Conservation (phyloP, 2,329 filamentous ascomycete genomes). For the Nakataea oryzae region DNA sequence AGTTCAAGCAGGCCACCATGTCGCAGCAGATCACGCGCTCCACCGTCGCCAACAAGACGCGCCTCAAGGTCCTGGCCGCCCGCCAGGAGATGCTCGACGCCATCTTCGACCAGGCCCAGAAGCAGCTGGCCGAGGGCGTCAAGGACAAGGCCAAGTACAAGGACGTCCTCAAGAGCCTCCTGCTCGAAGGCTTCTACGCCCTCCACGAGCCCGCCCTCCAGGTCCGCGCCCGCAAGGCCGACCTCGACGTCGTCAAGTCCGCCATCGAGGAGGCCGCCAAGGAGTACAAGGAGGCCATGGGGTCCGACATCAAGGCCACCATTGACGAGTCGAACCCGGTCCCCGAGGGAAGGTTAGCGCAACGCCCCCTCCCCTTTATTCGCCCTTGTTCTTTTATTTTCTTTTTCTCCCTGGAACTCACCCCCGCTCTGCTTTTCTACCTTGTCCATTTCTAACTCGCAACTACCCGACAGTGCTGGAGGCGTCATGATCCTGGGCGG, state of each 20-base stretch:
- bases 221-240: slow-evolving; percentile 69
- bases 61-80: slow-evolving; percentile 76
- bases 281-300: slow-evolving; percentile 74
- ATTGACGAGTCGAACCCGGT: slow-evolving; percentile 73
- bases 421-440: neutral
- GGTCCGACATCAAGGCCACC: slow-evolving; percentile 56
- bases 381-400: neutral
- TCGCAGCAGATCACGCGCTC: slow-evolving; percentile 97
- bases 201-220: slow-evolving; percentile 70
- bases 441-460: slow-evolving; percentile 7
- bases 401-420: no score
- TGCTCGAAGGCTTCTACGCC: slow-evolving; percentile 85
- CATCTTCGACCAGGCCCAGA: slow-evolving; percentile 73
- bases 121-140: slow-evolving; percentile 55
- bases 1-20: slow-evolving; percentile 98
- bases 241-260: slow-evolving; percentile 65
- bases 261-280: slow-evolving; percentile 65
- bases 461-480: slow-evolving; percentile 53
- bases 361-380: neutral
- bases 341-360: slow-evolving; percentile 74
- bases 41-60: slow-evolving; percentile 91
- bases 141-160: slow-evolving; percentile 69
- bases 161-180: slow-evolving; percentile 63
- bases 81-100: slow-evolving; percentile 85
- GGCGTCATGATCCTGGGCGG: slow-evolving; percentile 74